Percentiles rank a stretch among this genome's conserved stretches.
phyloP scores from a whole-genome alignment of 2,329 filamentous ascomycete genomes.

The Fusarium chaquense region DNA sequence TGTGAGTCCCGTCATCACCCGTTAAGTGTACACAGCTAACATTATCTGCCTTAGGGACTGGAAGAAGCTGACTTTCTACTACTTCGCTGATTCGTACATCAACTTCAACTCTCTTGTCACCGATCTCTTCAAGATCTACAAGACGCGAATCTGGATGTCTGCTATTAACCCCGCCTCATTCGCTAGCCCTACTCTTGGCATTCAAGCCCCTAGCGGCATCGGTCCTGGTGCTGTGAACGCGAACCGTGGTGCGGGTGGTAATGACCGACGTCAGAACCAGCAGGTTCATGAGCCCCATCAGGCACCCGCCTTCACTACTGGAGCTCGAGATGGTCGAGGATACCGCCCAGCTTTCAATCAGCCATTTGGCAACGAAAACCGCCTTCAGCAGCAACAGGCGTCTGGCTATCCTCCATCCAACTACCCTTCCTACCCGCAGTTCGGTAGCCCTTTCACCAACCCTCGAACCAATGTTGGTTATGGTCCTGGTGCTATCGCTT shows the following conservation, averaged over 20 bases:
- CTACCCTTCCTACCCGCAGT: conserved; percentile 52
- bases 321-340: conserved; percentile 55
- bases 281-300: conserved; percentile 54
- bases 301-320: conserved; percentile 52
- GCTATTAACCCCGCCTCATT: conserved; percentile 98
- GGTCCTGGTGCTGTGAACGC: conserved; percentile 74
- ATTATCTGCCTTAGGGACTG: conserved; percentile 76
- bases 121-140: conserved; percentile 99
- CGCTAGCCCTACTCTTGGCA: conserved; percentile 78
- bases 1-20: conserved; percentile 70
- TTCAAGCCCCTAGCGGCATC: conserved; percentile 76
- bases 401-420: conserved; percentile 53
- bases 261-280: conserved; percentile 64
- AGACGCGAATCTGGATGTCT: conserved; percentile 99
- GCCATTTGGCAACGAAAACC: conserved; percentile 58
- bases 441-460: conserved; percentile 51
- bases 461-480: conserved; percentile 50
- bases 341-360: conserved; percentile 59
- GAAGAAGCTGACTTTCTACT: conserved; percentile 99
- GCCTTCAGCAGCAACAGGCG: conserved; percentile 50
- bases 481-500: conserved; percentile 45
- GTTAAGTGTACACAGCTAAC: conserved; percentile 13
- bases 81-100: conserved; percentile 97
- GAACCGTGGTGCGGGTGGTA: conserved; percentile 58
- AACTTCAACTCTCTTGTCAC: conserved; percentile 99